Base-by-base conservation (phyloP, 179 eudicot genomes). In the Carnegiea gigantea region DNA sequence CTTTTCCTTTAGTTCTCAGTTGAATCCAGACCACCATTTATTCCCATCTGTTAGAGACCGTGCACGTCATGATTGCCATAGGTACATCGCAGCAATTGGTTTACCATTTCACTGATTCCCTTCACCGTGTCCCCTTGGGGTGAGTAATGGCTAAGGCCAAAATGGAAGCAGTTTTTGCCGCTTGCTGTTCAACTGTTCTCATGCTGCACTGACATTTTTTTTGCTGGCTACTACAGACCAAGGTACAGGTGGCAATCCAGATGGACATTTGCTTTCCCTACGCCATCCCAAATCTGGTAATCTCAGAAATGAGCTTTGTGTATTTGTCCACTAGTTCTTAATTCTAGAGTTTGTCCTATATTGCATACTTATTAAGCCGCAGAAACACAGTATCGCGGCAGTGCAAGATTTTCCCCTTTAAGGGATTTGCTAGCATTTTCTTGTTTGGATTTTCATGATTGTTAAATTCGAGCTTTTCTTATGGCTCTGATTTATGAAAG, bases 201-300 rank as follows among this genome's bases (percentile, higher is more conserved):
- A 59, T 75, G 3, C 28, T 15, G 14, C 59, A 48, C 38, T 67
- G n/a, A 79, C 36, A 5, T 40, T n/a, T 76, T 77, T 77, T 77
- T 38, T 80, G 28, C 24, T 24, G 79, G 18, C n/a, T 33, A 28
- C 51, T 83, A 81, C 90, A 91, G 97, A 89, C 59, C 26, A 72
- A 75, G 84, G 76, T 76, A 72, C 85, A 64, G 80, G 81, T 21
- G 85, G 88, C 54, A 78, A 80, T 72, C 70, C 49, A 73, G 49
- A 75, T 17, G 95, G 92, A 65, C 78, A 85, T 1, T 83, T 91
- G 83, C 85, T 93, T 74, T 88, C 91, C 43, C 90, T 93, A 51
- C 85, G 89, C 82, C 95, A 93, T 86, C 97, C 97, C 81, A 93
- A 88, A 84, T 86, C 95, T 40, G 97, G 97, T 93, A 88, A 57